Conservation (phyloP, 2,329 filamentous ascomycete genomes). For the Tolypocladium ovalisporum region DNA sequence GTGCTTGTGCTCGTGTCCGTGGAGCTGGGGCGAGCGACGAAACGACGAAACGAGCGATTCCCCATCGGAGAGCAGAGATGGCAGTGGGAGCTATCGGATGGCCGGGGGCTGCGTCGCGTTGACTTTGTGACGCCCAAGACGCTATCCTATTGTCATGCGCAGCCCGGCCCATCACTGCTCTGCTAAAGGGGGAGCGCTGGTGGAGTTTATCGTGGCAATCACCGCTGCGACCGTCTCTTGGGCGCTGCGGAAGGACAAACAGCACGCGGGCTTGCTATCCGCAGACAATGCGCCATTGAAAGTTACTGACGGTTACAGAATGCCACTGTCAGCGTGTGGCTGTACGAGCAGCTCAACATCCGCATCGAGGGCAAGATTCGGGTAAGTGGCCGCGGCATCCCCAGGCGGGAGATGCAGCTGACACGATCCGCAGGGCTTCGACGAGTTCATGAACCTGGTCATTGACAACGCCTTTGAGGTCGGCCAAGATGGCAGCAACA, state of each 20-base stretch:
- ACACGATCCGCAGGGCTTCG: slow-evolving; percentile 61
- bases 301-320: slow-evolving; percentile 35
- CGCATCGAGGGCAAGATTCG: slow-evolving; percentile 95
- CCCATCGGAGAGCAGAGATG: not conserved
- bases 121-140: not conserved
- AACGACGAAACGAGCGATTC: not conserved
- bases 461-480: slow-evolving; percentile 94
- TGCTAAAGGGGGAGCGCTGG: not conserved
- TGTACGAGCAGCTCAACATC: slow-evolving; percentile 91
- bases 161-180: not conserved
- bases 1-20: not conserved
- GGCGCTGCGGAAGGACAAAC: not conserved
- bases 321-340: slow-evolving; percentile 84
- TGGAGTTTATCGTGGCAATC: not conserved
- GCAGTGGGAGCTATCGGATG: not conserved
- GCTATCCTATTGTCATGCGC: not conserved
- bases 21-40: not conserved
- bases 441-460: slow-evolving; percentile 99
- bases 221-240: not conserved
- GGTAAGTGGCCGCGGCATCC: slow-evolving; percentile 37
- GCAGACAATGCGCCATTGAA: too few relatives aligned
- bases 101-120: too few relatives aligned
- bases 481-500: slow-evolving; percentile 69
- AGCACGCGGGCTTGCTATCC: not conserved
- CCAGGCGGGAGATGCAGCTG: not conserved